Base-by-base conservation (phyloP, 441 rosid species). In the Brassica balearica region DNA sequence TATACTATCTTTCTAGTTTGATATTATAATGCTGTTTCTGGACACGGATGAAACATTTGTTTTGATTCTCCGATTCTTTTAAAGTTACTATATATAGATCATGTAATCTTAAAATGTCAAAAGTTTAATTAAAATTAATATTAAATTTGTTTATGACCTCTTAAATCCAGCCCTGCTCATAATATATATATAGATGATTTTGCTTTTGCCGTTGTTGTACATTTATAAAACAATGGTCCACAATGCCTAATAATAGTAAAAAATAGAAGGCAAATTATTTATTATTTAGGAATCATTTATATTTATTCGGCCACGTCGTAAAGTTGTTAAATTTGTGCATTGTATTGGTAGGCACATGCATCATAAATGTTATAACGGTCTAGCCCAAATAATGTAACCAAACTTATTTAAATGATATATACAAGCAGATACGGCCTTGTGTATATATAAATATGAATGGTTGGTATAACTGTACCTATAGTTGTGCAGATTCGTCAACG, bases 381-480 rank as follows among this genome's bases (percentile, higher is more conserved):
- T 15, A 53, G 59, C 59, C 59, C 59, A 53, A 53, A 14, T 15
- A 53, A 53, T 53, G 59, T 53, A 53, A 53, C 22, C 22, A 53
- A 51, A 51, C 19, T n/a, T n/a, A 51, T 51, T 51, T 51, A 51
- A 51, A 51, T 51, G 3, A 51, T 51, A n/a, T 51, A 51, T 51
- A 46, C 53, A 38, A 48, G 58, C 20, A 51, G 15, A 51, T 7
- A 51, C 17, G 20, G 59, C 22, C 59, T 53, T 53, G 59, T 53
- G 22, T 53, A 15, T 53, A 53, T 15, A 53, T 43, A 9, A 43
- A 43, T 43, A 43, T 43, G n/a, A 1, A 58, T 58, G 27, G 12
- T 58, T 58, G 62, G 62, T 58, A 58, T 58, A 58, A 58, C 62
- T 58, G 62, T 58, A 58, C 62, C 25, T 58, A 58, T 58, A 19